Evolutionary conservation across 768 basidiomycete species (phyloP).

Genomic region (Cantharellus anzutake): DNA sequence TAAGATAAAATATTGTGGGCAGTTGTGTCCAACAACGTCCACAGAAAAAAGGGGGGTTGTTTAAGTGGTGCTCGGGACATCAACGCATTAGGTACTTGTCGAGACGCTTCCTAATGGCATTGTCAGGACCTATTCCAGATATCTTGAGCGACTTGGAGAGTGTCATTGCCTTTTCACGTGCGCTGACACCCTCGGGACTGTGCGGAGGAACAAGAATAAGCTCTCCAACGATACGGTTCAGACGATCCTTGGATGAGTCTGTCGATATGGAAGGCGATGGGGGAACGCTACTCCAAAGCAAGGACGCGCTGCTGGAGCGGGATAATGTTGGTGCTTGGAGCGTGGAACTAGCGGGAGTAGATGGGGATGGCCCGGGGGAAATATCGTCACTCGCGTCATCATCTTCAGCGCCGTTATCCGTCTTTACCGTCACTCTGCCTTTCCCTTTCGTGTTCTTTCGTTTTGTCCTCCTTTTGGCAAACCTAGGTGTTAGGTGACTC

Average conservation of each 20-base stretch:
- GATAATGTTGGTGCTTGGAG: neutral
- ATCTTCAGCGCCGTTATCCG: neutral
- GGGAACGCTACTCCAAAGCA: neutral
- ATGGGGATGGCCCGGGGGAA: neutral
- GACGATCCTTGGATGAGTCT: neutral
- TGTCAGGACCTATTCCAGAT: slow-evolving; percentile 5
- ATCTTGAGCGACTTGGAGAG: slow-evolving; percentile 5
- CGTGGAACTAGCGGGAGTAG: neutral
- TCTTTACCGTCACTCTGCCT: too few species aligned
- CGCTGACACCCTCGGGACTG: neutral
- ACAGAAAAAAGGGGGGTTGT: too few species aligned
- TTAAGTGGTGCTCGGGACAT: neutral
- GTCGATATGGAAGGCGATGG: neutral
- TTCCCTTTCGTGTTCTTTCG: neutral
- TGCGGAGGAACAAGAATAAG: neutral
- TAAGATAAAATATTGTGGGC: neutral
- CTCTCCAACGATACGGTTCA: neutral
- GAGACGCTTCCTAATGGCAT: slow-evolving; percentile 4
- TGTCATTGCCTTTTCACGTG: neutral
- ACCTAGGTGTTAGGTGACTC: neutral
- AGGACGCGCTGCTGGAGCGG: neutral
- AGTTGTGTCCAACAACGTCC: too few species aligned
- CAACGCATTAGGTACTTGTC: slow-evolving; percentile 2
- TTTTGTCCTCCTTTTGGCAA: neutral
- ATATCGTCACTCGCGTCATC: neutral